Evolutionary conservation across 106 monocot genomes (phyloP).

Genomic region (Allium sativum): DNA sequence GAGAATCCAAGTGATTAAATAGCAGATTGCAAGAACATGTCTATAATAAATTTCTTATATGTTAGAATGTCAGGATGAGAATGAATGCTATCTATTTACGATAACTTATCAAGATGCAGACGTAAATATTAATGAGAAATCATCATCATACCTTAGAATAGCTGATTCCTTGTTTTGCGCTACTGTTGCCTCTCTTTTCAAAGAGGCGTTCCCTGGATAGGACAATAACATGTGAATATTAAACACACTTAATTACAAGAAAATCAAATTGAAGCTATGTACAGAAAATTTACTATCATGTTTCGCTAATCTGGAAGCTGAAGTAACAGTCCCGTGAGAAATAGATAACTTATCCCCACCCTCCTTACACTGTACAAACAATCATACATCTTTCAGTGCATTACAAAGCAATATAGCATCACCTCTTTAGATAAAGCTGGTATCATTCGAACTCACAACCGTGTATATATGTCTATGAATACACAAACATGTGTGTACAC

Average conservation of each 20-base stretch:
- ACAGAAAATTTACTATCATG: constrained; percentile 10
- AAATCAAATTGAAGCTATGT: background rate
- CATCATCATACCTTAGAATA: constrained; percentile 11
- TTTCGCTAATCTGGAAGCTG: constrained; percentile 3
- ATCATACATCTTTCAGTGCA: constrained; percentile 8
- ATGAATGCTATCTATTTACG: no score
- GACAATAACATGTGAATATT: background rate
- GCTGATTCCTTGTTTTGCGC: constrained; percentile 3
- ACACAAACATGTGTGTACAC: no score
- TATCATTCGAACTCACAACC: background rate
- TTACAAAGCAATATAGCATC: background rate
- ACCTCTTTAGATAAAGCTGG: background rate
- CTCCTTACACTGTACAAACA: background rate
- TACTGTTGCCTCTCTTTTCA: constrained; percentile 7
- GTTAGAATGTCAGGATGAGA: no score
- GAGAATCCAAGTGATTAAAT: background rate
- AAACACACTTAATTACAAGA: background rate
- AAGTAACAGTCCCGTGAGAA: constrained; percentile 9
- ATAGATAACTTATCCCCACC: constrained; percentile 1
- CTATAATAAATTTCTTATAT: no score
- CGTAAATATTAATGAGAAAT: no score
- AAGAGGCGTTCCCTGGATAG: constrained; percentile 8
- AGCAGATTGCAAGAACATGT: background rate
- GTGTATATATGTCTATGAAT: no score
- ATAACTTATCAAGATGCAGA: no score